Conservation (phyloP, 148 eudicot genomes). For the Polygonum maritimum region DNA sequence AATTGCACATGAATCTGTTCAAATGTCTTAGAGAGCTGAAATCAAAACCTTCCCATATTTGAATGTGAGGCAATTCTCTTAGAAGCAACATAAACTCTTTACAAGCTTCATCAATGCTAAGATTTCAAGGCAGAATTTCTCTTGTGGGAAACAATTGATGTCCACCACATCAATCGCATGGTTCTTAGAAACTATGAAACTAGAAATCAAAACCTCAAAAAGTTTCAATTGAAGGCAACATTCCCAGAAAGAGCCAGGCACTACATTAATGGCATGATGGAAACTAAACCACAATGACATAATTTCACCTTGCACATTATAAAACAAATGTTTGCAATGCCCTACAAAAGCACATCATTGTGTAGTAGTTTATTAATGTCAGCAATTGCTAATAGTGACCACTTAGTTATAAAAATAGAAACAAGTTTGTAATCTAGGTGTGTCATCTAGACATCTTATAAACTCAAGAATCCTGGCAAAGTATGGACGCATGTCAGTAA, state of each 20-base stretch:
- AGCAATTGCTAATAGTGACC: too few relatives aligned
- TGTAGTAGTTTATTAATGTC: too few relatives aligned
- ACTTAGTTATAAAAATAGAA: too few relatives aligned
- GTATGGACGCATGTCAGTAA: too few relatives aligned
- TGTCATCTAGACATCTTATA: too few relatives aligned
- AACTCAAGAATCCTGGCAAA: too few relatives aligned
- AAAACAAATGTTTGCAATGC: too few relatives aligned
- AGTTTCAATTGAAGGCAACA: not conserved
- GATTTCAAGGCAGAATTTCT: not conserved
- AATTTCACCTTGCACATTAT: too few relatives aligned
- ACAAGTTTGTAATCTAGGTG: too few relatives aligned
- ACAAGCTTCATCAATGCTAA: not conserved
- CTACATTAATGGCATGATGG: not conserved
- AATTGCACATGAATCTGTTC: not conserved
- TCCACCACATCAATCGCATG: too few relatives aligned
- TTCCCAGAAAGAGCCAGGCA: not conserved
- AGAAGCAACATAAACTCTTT: not conserved
- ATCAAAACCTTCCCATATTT: not conserved
- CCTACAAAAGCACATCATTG: too few relatives aligned
- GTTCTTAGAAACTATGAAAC: not conserved
- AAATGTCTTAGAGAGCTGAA: not conserved
- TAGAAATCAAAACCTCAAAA: not conserved
- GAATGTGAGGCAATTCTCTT: not conserved
- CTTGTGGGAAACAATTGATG: not conserved
- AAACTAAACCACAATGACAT: too few relatives aligned